Conservation (phyloP, 2,329 filamentous ascomycete species). For the Trichophyton equinum region DNA sequence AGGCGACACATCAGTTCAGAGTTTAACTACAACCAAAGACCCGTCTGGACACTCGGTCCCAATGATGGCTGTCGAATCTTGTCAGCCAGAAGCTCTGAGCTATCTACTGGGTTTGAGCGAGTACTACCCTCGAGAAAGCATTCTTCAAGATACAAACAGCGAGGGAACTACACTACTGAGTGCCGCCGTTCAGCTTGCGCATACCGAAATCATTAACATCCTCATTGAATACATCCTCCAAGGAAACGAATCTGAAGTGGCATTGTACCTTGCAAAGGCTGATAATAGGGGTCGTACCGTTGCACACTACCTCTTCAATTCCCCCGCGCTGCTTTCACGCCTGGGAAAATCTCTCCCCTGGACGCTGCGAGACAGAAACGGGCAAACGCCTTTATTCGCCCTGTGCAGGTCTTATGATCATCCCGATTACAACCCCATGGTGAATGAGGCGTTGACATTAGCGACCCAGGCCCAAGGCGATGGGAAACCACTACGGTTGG, state of each 20-base stretch:
- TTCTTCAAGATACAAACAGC: constrained; percentile 76
- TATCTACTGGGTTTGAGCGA: constrained; percentile 69
- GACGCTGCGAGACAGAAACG: constrained; percentile 86
- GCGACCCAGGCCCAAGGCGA: constrained; percentile 67
- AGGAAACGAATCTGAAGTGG: constrained; percentile 43
- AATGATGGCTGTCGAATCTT: constrained; percentile 73
- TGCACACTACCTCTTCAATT: constrained; percentile 93
- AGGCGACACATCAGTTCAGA: constrained; percentile 73
- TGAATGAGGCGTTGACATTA: constrained; percentile 63
- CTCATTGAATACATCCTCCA: constrained; percentile 59
- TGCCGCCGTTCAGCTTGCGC: constrained; percentile 75
- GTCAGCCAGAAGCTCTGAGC: constrained; percentile 56
- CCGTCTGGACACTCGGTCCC: constrained; percentile 65
- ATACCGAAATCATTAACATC: constrained; percentile 60
- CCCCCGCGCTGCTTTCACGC: constrained; percentile 62
- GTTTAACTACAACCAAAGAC: constrained; percentile 44
- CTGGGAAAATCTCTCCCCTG: constrained; percentile 74
- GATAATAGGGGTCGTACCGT: constrained; percentile 79
- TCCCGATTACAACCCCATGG: constrained; percentile 73
- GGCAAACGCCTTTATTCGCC: constrained; percentile 93
- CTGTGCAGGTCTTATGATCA: constrained; percentile 94
- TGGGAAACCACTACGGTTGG: constrained; percentile 66
- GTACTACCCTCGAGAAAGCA: constrained; percentile 57
- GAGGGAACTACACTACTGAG: constrained; percentile 82
- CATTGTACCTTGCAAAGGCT: constrained; percentile 58